phyloP scores from a whole-genome alignment of 208 protist species.

The Leishmania tarentolae region DNA sequence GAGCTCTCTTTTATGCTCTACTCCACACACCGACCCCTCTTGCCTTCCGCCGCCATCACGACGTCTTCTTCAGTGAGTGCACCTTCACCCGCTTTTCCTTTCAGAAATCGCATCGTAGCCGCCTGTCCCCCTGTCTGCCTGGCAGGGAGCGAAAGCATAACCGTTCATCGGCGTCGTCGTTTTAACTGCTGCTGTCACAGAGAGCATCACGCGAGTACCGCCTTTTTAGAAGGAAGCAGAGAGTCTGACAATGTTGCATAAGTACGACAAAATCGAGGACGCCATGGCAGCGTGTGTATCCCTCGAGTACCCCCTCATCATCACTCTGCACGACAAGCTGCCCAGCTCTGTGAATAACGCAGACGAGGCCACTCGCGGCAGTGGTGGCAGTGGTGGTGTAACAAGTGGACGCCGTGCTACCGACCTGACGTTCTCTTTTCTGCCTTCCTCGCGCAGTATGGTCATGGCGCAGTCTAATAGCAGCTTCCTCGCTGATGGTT shows the following conservation, averaged over 20 bases:
- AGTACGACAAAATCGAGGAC: constrained; percentile 48
- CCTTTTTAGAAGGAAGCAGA: background rate
- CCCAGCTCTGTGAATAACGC: constrained; percentile 18
- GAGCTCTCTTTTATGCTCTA: background rate
- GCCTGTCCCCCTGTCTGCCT: background rate
- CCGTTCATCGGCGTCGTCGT: background rate
- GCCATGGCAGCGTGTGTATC: constrained; percentile 39
- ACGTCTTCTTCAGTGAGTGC: background rate
- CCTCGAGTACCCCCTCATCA: constrained; percentile 37
- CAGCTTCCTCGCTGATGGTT: constrained; percentile 27
- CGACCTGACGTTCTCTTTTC: constrained; percentile 8
- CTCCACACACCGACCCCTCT: background rate
- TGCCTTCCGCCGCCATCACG: background rate
- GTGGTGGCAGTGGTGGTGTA: background rate
- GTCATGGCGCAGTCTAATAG: constrained; percentile 8
- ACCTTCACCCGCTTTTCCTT: background rate
- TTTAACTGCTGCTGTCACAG: background rate
- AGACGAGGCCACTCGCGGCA: constrained; percentile 13
- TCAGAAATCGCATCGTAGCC: background rate
- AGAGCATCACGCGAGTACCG: background rate
- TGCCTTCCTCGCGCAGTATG: constrained; percentile 20
- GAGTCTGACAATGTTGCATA: constrained; percentile 26
- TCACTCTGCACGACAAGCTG: constrained; percentile 35
- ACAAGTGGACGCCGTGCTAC: background rate
- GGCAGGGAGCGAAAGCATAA: background rate